Evolutionary conservation across 1,284 basidiomycete species (phyloP).

Genomic region (Pterulicium gracile): DNA sequence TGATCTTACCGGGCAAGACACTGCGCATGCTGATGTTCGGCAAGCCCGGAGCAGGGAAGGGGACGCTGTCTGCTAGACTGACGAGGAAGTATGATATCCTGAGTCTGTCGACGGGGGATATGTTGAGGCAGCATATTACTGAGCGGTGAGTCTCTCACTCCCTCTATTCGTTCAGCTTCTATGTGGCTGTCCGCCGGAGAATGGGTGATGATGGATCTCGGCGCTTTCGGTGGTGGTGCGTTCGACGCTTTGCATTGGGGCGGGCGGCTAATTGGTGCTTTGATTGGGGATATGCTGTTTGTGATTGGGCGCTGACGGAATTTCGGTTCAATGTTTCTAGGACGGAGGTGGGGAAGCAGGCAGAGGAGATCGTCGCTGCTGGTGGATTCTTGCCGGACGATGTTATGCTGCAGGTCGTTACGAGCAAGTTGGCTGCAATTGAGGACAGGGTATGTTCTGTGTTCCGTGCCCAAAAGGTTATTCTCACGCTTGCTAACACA

Average conservation of each 20-base stretch:
- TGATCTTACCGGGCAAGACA: too few relatives aligned
- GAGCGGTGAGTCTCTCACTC: constrained; percentile 34
- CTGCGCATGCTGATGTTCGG: constrained; percentile 77
- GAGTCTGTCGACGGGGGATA: constrained; percentile 70
- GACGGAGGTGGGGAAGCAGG: constrained; percentile 61
- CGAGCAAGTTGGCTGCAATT: constrained; percentile 58
- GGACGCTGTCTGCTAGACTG: constrained; percentile 64
- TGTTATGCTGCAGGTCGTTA: constrained; percentile 65
- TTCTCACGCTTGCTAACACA: constrained; percentile 4
- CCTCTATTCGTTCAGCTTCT: neutral
- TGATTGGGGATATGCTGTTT: too few relatives aligned
- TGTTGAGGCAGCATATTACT: constrained; percentile 70
- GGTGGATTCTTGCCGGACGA: constrained; percentile 73
- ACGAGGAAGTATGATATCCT: constrained; percentile 69
- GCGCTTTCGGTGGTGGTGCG: neutral
- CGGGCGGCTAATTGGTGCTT: too few relatives aligned
- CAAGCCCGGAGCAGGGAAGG: constrained; percentile 74
- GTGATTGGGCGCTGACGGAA: too few relatives aligned
- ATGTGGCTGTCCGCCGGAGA: too few relatives aligned
- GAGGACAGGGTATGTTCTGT: constrained; percentile 44
- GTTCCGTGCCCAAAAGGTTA: constrained; percentile 1
- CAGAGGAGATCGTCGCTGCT: constrained; percentile 65
- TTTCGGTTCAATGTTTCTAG: constrained; percentile 23
- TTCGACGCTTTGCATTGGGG: constrained; percentile 3
- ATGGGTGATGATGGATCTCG: too few relatives aligned